These are phyloP conservation scores for Hirschfeldia incana DNA, from an alignment of 345 rosid genomes.

Conservation along the genomic window DNA sequence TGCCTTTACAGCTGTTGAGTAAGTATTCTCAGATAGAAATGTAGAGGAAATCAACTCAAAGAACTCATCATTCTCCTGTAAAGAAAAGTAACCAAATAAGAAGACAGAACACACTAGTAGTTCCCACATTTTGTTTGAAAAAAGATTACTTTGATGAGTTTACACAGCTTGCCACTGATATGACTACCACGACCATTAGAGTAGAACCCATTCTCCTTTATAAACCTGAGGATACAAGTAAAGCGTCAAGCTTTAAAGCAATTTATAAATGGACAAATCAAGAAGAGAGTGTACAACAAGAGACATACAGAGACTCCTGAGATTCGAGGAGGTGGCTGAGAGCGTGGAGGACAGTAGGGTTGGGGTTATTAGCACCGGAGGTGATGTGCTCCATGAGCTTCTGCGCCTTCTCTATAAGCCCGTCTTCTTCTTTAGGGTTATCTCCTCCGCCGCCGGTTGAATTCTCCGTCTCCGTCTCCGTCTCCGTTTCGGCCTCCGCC, in stretches of 20 bases:
- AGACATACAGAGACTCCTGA: slow-evolving; percentile 72
- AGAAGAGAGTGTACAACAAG: background rate
- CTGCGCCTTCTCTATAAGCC: slow-evolving; percentile 70
- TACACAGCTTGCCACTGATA: slow-evolving; percentile 76
- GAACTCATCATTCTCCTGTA: slow-evolving; percentile 95
- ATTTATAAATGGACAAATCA: background rate
- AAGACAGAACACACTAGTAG: background rate
- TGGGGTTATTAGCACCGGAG: slow-evolving; percentile 74
- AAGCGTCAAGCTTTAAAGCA: slow-evolving; percentile 6
- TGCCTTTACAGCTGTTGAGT: slow-evolving; percentile 74
- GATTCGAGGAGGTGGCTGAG: slow-evolving; percentile 79
- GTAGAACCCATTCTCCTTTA: slow-evolving; percentile 54
- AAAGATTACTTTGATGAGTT: slow-evolving; percentile 61
- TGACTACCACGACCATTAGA: slow-evolving; percentile 74
- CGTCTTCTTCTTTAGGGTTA: slow-evolving; percentile 45
- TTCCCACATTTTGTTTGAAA: background rate
- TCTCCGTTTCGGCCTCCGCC: background rate
- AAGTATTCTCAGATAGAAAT: slow-evolving; percentile 75
- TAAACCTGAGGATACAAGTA: slow-evolving; percentile 48
- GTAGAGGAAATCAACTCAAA: slow-evolving; percentile 88
- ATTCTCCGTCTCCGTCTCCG: background rate
- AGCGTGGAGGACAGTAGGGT: slow-evolving; percentile 67
- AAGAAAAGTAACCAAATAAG: slow-evolving; percentile 16
- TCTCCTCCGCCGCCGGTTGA: slow-evolving; percentile 10
- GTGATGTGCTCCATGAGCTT: slow-evolving; percentile 76